Conservation (phyloP, 208 protist genomes). For the Herpetomonas tarakana region DNA sequence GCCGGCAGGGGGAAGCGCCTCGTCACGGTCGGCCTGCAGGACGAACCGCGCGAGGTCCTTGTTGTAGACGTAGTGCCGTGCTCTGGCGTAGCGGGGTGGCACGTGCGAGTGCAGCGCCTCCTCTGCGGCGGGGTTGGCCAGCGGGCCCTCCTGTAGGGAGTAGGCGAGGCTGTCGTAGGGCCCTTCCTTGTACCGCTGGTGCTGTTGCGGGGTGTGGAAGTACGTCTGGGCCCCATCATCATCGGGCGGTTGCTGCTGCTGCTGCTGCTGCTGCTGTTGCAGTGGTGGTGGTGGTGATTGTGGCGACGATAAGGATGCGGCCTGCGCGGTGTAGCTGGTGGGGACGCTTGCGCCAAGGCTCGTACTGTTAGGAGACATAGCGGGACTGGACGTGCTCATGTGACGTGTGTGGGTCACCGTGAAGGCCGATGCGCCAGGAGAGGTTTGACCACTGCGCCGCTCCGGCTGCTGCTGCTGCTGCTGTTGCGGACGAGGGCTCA, state of each 20-base stretch:
- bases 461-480: too few species aligned
- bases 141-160: background rate
- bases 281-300: too few species aligned
- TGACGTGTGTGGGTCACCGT: background rate
- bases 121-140: background rate
- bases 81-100: slow-evolving; percentile 15
- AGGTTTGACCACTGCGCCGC: background rate
- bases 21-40: slow-evolving; percentile 17
- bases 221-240: too few species aligned
- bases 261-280: too few species aligned
- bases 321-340: too few species aligned
- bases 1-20: slow-evolving; percentile 20
- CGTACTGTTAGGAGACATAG: background rate
- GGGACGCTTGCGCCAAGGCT: too few species aligned
- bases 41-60: slow-evolving; percentile 13
- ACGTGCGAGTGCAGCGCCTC: background rate
- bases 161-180: background rate
- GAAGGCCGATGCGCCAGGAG: background rate
- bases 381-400: background rate
- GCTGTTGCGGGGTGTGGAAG: too few species aligned
- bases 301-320: too few species aligned
- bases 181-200: too few species aligned
- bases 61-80: slow-evolving; percentile 30
- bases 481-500: background rate
- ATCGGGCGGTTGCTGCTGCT: too few species aligned